These are phyloP conservation scores for Ogataea dorogensis DNA, from an alignment of 805 yeast species.

Conservation along the genomic window DNA sequence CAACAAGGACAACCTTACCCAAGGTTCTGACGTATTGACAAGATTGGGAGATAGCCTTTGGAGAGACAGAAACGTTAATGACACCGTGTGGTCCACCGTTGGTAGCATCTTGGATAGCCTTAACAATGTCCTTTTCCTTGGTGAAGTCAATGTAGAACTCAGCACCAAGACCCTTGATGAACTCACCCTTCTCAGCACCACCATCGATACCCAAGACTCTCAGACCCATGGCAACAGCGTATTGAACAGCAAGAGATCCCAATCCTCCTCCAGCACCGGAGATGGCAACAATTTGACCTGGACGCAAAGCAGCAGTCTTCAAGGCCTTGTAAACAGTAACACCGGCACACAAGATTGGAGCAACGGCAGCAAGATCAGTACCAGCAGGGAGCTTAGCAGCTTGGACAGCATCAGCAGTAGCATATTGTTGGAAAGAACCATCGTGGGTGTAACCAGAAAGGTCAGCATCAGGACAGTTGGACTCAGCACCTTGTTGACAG, in stretches of 20 bases:
- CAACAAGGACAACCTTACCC: slow-evolving; percentile 64
- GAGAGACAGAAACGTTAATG: slow-evolving; percentile 61
- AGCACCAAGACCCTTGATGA: slow-evolving; percentile 58
- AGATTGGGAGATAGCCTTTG: slow-evolving; percentile 50
- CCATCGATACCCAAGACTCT: slow-evolving; percentile 73
- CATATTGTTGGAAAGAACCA: slow-evolving; percentile 89
- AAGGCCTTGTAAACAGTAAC: slow-evolving; percentile 88
- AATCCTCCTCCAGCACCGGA: slow-evolving; percentile 85
- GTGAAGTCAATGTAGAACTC: slow-evolving; percentile 60
- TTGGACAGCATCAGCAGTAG: slow-evolving; percentile 83
- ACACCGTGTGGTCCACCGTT: slow-evolving; percentile 64
- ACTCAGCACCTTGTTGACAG: slow-evolving; percentile 59
- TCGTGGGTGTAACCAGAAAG: slow-evolving; percentile 86
- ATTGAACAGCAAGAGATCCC: slow-evolving; percentile 74
- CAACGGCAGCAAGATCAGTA: slow-evolving; percentile 68
- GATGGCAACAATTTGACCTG: slow-evolving; percentile 74
- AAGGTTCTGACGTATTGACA: slow-evolving; percentile 56
- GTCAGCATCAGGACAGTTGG: slow-evolving; percentile 67
- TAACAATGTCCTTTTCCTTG: slow-evolving; percentile 41
- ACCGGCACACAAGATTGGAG: slow-evolving; percentile 89
- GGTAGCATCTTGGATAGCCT: slow-evolving; percentile 41
- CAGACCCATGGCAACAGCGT: slow-evolving; percentile 73
- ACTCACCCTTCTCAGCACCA: slow-evolving; percentile 61
- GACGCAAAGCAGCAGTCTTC: slow-evolving; percentile 67
- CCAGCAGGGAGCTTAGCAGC: slow-evolving; percentile 76